These are phyloP conservation scores for Coffea humblotiana DNA, from an alignment of 305 asterid genomes.

Conservation along the genomic window DNA sequence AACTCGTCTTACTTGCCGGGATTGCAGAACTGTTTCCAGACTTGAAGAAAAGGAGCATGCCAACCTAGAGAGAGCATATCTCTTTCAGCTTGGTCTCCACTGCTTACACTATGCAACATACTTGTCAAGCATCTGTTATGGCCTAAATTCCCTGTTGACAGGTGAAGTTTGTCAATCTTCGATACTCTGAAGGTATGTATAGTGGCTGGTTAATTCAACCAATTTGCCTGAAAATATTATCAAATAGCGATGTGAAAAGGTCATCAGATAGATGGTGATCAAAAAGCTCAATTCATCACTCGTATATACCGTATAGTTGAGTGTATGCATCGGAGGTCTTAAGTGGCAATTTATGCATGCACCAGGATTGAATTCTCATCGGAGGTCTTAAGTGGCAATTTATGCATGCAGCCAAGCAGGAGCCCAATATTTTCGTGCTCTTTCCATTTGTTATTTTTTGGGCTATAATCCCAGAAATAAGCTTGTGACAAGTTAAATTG, in stretches of 20 bases:
- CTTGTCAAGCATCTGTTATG: slow-evolving; percentile 50
- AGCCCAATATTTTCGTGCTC: neutral
- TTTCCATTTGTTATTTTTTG: no score
- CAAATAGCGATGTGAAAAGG: no score
- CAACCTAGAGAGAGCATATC: slow-evolving; percentile 26
- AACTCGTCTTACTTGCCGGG: neutral
- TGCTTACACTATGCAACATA: slow-evolving; percentile 56
- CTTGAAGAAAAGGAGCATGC: slow-evolving; percentile 19
- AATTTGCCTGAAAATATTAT: no score
- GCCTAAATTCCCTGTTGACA: slow-evolving; percentile 30
- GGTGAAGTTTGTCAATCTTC: slow-evolving; percentile 11
- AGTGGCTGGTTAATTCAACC: neutral
- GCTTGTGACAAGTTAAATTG: no score
- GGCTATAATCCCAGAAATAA: neutral
- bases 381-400: neutral
- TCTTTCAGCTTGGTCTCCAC: slow-evolving; percentile 46
- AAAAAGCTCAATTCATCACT: no score
- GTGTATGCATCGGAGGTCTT: neutral
- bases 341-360: neutral
- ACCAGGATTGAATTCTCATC: no score
- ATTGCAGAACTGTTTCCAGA: slow-evolving; percentile 1
- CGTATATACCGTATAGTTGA: no score
- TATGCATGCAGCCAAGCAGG: neutral
- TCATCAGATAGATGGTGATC: no score
- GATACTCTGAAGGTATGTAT: slow-evolving; percentile 3